These are phyloP conservation scores for Torulaspora gathmanii DNA, from an alignment of 805 yeast genomes.

Conservation along the genomic window DNA sequence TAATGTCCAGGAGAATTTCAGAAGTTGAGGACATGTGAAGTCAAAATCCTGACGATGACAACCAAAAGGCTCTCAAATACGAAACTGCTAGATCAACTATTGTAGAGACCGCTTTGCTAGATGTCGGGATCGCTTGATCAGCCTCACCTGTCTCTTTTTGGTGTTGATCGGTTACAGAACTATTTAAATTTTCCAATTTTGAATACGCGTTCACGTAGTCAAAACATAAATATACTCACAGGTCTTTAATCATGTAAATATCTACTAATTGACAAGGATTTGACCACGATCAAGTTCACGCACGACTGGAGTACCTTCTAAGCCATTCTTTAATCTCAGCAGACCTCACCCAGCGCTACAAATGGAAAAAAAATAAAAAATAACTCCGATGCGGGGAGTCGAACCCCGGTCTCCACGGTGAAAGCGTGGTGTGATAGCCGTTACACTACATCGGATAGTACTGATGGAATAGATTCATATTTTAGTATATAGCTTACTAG, in stretches of 20 bases:
- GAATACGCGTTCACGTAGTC: background rate
- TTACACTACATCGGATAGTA: constrained; percentile 30
- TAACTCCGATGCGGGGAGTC: constrained; percentile 31
- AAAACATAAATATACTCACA: background rate
- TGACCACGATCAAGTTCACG: too few species aligned
- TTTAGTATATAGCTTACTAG: too few species aligned
- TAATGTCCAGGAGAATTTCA: constrained; percentile 25
- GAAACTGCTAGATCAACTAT: background rate
- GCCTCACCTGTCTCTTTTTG: too few species aligned
- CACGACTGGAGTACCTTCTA: too few species aligned
- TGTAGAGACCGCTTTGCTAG: too few species aligned
- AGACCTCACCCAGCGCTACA: too few species aligned
- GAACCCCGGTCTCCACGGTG: constrained; percentile 34
- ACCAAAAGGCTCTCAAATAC: background rate
- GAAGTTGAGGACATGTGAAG: constrained; percentile 8
- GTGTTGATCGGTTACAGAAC: too few species aligned
- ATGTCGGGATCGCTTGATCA: too few species aligned
- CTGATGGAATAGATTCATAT: too few species aligned
- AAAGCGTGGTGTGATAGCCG: constrained; percentile 34
- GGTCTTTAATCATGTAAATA: too few species aligned
- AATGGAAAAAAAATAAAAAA: background rate
- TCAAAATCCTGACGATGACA: background rate
- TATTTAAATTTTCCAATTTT: background rate
- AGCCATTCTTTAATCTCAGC: too few species aligned
- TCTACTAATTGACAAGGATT: too few species aligned